Percentiles rank a stretch among this genome's conserved stretches.
phyloP scores from a whole-genome alignment of 148 eudicot species.

The Camellia granthamiana region DNA sequence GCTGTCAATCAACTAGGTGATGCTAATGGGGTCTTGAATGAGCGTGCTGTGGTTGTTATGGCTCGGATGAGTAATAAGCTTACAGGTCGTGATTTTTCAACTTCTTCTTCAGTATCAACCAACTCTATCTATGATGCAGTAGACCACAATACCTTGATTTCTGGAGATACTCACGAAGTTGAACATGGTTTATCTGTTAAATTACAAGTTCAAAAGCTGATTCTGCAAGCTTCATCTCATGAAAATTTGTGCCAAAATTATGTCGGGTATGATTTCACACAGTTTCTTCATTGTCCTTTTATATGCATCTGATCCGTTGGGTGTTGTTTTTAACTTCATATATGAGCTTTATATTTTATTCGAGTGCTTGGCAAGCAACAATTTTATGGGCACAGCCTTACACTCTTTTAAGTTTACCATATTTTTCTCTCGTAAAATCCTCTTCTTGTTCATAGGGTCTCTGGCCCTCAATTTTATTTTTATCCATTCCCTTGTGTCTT shows the following conservation, averaged over 20 bases:
- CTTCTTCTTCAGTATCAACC: conserved; percentile 37
- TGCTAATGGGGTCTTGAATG: conserved; percentile 94
- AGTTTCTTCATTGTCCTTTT: conserved; percentile 2
- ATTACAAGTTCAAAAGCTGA: conserved; percentile 92
- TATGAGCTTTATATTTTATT: not conserved
- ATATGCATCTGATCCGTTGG: not conserved
- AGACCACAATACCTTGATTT: conserved; percentile 51
- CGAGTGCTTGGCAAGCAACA: not conserved
- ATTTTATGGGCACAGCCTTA: not conserved
- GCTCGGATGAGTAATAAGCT: conserved; percentile 97
- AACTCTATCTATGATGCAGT: conserved; percentile 51
- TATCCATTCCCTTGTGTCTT: too few relatives aligned
- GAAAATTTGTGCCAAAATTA: conserved; percentile 97
- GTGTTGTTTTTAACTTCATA: not conserved
- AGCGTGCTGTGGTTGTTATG: conserved; percentile 96
- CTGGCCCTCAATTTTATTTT: not conserved
- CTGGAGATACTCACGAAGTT: conserved; percentile 80
- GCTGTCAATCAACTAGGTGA: conserved; percentile 96
- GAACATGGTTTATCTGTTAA: conserved; percentile 95
- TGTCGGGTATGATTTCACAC: conserved; percentile 71
- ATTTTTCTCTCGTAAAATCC: not conserved
- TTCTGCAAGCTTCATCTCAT: conserved; percentile 88
- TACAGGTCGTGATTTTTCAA: conserved; percentile 91
- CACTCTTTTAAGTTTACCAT: not conserved
- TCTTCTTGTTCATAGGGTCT: not conserved